Base-by-base conservation (phyloP, 140 eudicot species). In the Oenanthe javanica region DNA sequence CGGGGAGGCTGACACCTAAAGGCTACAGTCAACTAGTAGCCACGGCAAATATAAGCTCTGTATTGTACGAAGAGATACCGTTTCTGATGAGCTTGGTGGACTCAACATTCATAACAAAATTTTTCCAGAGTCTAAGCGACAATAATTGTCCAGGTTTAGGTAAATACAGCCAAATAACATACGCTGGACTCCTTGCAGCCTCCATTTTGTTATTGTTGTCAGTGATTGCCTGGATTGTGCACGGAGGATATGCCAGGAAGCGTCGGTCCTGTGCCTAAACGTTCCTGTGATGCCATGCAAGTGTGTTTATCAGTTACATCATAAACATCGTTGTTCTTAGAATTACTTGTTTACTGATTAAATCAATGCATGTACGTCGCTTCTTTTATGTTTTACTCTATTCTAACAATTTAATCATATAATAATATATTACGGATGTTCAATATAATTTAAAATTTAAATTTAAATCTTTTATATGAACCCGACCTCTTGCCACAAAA, bases 1-100 rank as follows among this genome's bases (percentile, higher is more conserved):
- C 54, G 0, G 89, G 89, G 31, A 64, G 89, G 51, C 59, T 86
- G 4, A 86, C 86, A 14, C 89, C 86, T 1, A 40, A 72, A 4
- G 31, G 40, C 18, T 86, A 86, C 81, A 72, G 18, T 19, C 74
- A 83, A 19, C 15, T 77, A 13, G 52, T 57, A 0, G 21, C 72
- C 2, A 9, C 86, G 3, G 64, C 47, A 50, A 86, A 83, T 47
- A 75, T 83, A n/a, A 83, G 82, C 79, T 47, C 40, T 9, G 84
- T 77, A 38, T 74, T 86, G 66, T 76, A 86, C 72, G 27, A 81
- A 9, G 81, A 80, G 21, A 51, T 55, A n/a, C 86, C 89, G 8
- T 86, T 86, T 50, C 19, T 86, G 9, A 8, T 76, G 11, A 77
- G 54, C 47, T 51, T 86, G 52, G 74, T 77, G 11, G 84, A 83